These are phyloP conservation scores for Amaranthus cruentus DNA, from an alignment of 148 eudicot genomes.

Conservation along the genomic window DNA sequence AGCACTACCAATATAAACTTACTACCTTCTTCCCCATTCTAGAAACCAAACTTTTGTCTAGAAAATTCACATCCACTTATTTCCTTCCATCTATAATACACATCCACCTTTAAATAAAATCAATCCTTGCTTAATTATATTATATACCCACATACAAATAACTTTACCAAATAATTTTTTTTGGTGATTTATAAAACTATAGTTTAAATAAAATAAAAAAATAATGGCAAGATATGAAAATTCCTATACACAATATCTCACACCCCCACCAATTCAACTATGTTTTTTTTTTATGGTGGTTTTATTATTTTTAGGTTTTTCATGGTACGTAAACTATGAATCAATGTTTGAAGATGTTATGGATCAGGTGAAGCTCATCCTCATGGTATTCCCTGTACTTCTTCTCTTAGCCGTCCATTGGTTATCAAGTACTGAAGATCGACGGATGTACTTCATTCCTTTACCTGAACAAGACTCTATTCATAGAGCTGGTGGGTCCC, in stretches of 20 bases:
- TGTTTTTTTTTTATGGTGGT: constrained; percentile 41
- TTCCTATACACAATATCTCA: constrained; percentile 39
- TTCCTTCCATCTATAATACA: neutral
- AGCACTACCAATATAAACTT: neutral
- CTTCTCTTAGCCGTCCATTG: constrained; percentile 51
- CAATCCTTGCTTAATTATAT: neutral
- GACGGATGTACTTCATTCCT: constrained; percentile 22
- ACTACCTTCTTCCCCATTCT: neutral
- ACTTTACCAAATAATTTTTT: neutral
- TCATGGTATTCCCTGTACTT: constrained; percentile 52
- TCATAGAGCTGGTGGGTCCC: constrained; percentile 68
- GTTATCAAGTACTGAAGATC: constrained; percentile 40
- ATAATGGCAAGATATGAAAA: constrained; percentile 50
- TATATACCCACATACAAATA: neutral
- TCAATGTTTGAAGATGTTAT: constrained; percentile 42
- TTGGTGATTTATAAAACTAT: neutral
- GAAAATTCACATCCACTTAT: constrained; percentile 1
- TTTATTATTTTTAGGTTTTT: constrained; percentile 39
- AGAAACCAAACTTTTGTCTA: constrained; percentile 4
- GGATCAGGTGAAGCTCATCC: constrained; percentile 41
- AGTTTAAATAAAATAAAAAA: neutral
- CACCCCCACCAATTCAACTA: constrained; percentile 53
- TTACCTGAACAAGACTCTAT: constrained; percentile 52
- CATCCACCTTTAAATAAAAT: neutral
- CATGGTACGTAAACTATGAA: constrained; percentile 67